These are phyloP conservation scores for Camptophora hylomeconis DNA, from an alignment of 2,329 filamentous ascomycete species.

Conservation along the genomic window DNA sequence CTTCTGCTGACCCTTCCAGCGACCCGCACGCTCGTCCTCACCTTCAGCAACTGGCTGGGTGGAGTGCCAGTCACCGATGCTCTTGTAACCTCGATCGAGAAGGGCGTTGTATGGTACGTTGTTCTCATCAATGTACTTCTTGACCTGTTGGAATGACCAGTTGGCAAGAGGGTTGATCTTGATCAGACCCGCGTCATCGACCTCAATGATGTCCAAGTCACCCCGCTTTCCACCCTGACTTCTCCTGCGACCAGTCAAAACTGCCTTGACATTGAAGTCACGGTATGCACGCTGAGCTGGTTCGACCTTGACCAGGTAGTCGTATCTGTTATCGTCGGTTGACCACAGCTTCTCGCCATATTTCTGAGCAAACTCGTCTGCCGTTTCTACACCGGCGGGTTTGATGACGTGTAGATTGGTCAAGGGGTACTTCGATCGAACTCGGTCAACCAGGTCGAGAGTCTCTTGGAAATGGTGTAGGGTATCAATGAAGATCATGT, in stretches of 20 bases:
- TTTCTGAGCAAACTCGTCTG: conserved; percentile 64
- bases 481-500: conserved; percentile 64
- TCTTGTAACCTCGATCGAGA: conserved; percentile 92
- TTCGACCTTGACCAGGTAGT: conserved; percentile 96
- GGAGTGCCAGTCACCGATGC: conserved; percentile 94
- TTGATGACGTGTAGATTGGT: conserved; percentile 80
- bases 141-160: conserved; percentile 85
- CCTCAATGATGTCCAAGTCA: conserved; percentile 78
- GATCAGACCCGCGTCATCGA: conserved; percentile 81
- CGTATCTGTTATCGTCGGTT: conserved; percentile 75
- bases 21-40: conserved; percentile 89
- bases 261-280: conserved; percentile 74
- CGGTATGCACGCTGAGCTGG: conserved; percentile 83
- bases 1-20: conserved; percentile 94
- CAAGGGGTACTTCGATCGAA: conserved; percentile 63
- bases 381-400: conserved; percentile 61
- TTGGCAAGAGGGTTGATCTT: conserved; percentile 97
- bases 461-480: conserved; percentile 74
- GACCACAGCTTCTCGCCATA: conserved; percentile 82
- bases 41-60: conserved; percentile 79
- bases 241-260: conserved; percentile 80
- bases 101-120: conserved; percentile 88
- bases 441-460: conserved; percentile 57
- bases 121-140: conserved; percentile 73
- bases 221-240: conserved; percentile 90